Evolutionary conservation across 495 filamentous ascomycete species (phyloP), one percentile per base, ranked within the genome.

Genomic region (Aspergillus homomorphus): DNA sequence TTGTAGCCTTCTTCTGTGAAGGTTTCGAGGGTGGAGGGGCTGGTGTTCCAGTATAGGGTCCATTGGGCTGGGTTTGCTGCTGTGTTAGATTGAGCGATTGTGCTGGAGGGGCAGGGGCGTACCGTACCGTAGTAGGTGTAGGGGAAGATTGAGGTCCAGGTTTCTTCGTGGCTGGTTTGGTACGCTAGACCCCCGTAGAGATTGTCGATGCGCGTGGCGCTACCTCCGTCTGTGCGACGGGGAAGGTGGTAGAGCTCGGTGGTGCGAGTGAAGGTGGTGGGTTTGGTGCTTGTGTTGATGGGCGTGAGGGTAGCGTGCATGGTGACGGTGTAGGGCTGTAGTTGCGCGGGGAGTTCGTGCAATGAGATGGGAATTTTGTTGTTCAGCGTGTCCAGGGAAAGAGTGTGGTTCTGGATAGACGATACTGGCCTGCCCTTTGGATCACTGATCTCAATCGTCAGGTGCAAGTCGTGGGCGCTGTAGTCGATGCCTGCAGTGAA

Each of bases 141-240:
- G 16, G 87, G 84, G 20, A 89, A 70, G 18, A 89, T 57, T 0
- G 84, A 74, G 24, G 65, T 70, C 73, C 77, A 82, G 14, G 66
- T 55, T 0, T 69, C 64, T 57, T 80, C 74, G 1, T 59, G 65
- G n/a, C 69, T 63, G 20, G 21, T 22, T 28, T 82, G 75, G 22
- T 60, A 61, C 10, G 75, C 65, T 4, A 89, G 60, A 0, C 80
- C 84, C 23, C 85, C 84, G 54, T 81, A 76, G 2, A 87, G 68
- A 61, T 81, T 78, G 62, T 90, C 87, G 19, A 89, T 74, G 60
- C 83, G 83, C 15, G 84, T 82, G 16, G 81, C 74, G 60, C 84
- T 89, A 21, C 85, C 82, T 9, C 71, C 75, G 51, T 75, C 72
- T 46, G 80, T 82, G 4, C 81, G 79, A 0, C 61, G 57, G 5